Conservation (phyloP, 1,284 basidiomycete species). For the Ganoderma lingzhi region DNA sequence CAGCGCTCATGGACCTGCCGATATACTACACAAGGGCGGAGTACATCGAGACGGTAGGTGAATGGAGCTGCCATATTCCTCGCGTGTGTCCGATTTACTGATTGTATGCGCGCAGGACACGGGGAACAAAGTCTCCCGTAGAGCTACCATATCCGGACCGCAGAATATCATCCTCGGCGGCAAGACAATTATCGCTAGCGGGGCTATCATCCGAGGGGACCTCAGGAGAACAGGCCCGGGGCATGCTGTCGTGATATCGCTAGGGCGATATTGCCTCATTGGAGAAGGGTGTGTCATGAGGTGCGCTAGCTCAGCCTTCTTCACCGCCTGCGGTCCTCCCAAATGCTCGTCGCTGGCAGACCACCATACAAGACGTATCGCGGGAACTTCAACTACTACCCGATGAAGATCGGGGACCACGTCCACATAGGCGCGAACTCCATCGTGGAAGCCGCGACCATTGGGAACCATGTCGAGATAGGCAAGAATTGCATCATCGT, state of each 20-base stretch:
- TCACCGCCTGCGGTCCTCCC: background rate
- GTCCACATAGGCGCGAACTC: conserved; percentile 91
- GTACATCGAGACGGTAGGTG: conserved; percentile 81
- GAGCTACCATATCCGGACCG: conserved; percentile 93
- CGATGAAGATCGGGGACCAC: conserved; percentile 96
- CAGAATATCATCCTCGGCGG: conserved; percentile 98
- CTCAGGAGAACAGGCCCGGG: conserved; percentile 84
- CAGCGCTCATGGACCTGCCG: conserved; percentile 63
- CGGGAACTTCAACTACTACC: conserved; percentile 96
- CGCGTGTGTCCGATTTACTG: background rate
- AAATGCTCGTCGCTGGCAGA: conserved; percentile 44
- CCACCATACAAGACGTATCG: conserved; percentile 92
- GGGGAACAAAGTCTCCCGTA: conserved; percentile 84
- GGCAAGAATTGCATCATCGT: conserved; percentile 96
- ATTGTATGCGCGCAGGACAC: conserved; percentile 42
- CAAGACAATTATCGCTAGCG: conserved; percentile 94
- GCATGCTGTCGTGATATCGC: conserved; percentile 90
- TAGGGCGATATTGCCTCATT: conserved; percentile 93
- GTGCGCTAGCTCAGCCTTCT: conserved; percentile 49
- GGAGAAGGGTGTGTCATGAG: conserved; percentile 91
- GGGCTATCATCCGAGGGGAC: conserved; percentile 91
- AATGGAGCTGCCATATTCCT: conserved; percentile 7
- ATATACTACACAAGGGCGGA: conserved; percentile 80
- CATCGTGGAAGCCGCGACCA: conserved; percentile 93
- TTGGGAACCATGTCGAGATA: conserved; percentile 95